Evolutionary conservation across 805 yeast genomes (phyloP).

Genomic region (Candida manassasensis): DNA sequence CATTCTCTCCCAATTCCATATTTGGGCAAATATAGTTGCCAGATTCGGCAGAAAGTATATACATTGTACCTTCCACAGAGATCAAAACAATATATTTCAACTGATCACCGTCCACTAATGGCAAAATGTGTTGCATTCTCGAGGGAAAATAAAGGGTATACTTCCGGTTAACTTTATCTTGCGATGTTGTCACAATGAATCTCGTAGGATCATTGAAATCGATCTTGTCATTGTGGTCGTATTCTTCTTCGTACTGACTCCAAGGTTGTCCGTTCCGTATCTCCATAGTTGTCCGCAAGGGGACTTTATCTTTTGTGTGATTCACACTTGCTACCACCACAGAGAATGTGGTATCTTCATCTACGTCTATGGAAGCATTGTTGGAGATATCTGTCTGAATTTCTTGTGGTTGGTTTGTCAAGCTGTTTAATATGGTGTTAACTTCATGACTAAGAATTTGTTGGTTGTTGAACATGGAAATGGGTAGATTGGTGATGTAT

Average conservation of each 20-base stretch:
- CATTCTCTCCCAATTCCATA: slow-evolving; percentile 48
- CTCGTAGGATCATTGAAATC: slow-evolving; percentile 45
- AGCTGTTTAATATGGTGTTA: slow-evolving; percentile 19
- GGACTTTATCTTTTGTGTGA: slow-evolving; percentile 16
- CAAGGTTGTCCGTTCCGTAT: slow-evolving; percentile 40
- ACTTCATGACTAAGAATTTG: slow-evolving; percentile 28
- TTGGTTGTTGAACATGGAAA: slow-evolving; percentile 30
- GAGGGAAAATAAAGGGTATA: slow-evolving; percentile 42
- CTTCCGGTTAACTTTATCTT: slow-evolving; percentile 24
- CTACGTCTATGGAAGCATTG: slow-evolving; percentile 26
- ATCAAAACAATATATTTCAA: slow-evolving; percentile 48
- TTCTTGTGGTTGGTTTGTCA: slow-evolving; percentile 15
- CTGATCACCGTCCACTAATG: slow-evolving; percentile 26
- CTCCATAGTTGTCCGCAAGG: slow-evolving; percentile 30
- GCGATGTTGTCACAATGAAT: slow-evolving; percentile 41
- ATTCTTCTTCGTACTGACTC: slow-evolving; percentile 36
- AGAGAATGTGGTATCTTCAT: slow-evolving; percentile 35
- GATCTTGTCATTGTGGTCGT: slow-evolving; percentile 26
- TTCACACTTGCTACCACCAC: slow-evolving; percentile 31
- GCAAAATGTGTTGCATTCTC: slow-evolving; percentile 45
- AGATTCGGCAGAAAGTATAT: slow-evolving; percentile 36
- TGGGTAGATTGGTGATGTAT: slow-evolving; percentile 32
- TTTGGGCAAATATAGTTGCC: slow-evolving; percentile 46
- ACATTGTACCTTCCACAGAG: slow-evolving; percentile 55
- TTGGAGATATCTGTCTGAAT: slow-evolving; percentile 21